Base-by-base conservation (phyloP, 2,329 filamentous ascomycete species). In the Fusarium sp. region DNA sequence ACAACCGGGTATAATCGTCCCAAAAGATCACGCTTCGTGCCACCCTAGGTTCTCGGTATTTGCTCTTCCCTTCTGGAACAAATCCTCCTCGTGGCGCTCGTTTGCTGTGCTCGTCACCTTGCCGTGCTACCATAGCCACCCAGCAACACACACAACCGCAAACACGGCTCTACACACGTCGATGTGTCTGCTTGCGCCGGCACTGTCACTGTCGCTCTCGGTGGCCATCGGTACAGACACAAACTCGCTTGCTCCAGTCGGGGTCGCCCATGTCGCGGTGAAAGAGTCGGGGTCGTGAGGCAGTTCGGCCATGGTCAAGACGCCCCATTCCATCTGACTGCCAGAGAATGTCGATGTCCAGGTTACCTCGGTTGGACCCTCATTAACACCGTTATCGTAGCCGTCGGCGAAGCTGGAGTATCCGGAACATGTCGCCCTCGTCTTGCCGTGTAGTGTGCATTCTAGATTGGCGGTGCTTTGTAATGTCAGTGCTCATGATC, bases 381-480 rank as follows among this genome's bases (percentile, higher is more conserved):
- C 83, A 60, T 83, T 64, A 10, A 79, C 77, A 60, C 83, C 84
- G 54, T 84, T 81, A 6, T 79, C 78, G 72, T 84, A 85, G 57
- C 81, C 81, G 6, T 82, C 75, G 45, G 81, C 82, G 62, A 83
- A 84, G 59, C 86, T 87, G 3, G 86, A 86, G 70, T 86, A 87
- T 22, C 86, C 86, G 0, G 85, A 87, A 71, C 86, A 88, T 6
- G 84, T 86, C 20, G 86, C 86, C 11, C 80, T 82, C 6, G 85
- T 86, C 6, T 80, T 85, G 27, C 82, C 85, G 22, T 81, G 76
- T 27, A 88, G 79, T 18, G 80, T 79, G 76, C 86, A 88, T 63
- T 80, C 83, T 18, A 88, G 80, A 57, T 86, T 80, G 42, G 84
- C 85, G 31, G 84, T 87, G 47, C 58, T 86, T 87, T 71, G 20